These are phyloP conservation scores for Carex kokanica DNA, from an alignment of 176 grass and related monocot species.

Conservation along the genomic window DNA sequence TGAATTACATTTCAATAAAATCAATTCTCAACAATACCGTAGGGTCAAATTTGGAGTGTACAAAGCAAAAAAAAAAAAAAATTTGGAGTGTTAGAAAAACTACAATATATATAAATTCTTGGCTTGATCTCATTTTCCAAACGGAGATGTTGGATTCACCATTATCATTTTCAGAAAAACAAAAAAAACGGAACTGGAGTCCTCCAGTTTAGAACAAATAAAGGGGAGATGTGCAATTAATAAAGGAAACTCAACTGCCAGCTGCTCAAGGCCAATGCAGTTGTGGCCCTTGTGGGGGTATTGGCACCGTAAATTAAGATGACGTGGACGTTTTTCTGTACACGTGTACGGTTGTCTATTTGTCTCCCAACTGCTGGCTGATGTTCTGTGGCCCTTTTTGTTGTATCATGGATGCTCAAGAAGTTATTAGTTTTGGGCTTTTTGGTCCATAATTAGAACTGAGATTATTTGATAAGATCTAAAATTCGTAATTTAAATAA, in stretches of 20 bases:
- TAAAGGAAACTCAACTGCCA: conserved; percentile 31
- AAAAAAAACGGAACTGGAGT: neutral
- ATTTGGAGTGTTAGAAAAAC: too few relatives aligned
- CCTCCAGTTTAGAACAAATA: neutral
- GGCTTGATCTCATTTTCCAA: neutral
- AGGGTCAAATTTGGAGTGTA: too few relatives aligned
- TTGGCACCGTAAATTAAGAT: conserved; percentile 5
- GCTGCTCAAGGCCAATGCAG: neutral
- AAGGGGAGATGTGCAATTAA: neutral
- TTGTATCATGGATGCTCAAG: neutral
- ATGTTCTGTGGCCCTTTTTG: neutral
- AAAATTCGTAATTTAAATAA: too few relatives aligned
- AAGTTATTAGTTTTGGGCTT: neutral
- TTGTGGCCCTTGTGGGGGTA: neutral
- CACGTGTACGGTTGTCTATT: neutral
- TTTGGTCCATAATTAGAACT: too few relatives aligned
- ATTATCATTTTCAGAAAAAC: neutral
- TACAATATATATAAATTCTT: too few relatives aligned
- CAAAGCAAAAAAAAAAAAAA: too few relatives aligned
- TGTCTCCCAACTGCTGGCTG: neutral
- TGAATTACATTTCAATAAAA: too few relatives aligned
- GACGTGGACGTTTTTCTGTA: neutral
- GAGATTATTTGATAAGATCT: too few relatives aligned
- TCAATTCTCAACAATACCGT: too few relatives aligned
- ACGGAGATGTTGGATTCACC: neutral